Conservation (phyloP, 2,329 filamentous ascomycete genomes). For the Colletotrichum sidae region DNA sequence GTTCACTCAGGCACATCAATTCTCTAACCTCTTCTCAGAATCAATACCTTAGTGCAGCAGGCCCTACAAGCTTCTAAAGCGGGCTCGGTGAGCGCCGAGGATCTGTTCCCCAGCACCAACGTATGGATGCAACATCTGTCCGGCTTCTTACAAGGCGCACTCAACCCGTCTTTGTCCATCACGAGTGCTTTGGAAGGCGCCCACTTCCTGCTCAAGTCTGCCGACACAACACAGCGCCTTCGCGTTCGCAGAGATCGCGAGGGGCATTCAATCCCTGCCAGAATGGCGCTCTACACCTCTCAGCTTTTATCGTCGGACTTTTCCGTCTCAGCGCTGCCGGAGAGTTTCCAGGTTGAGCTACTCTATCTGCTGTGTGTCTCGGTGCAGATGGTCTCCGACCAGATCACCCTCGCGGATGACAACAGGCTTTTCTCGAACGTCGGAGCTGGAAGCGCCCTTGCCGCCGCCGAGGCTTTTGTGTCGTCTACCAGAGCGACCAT, state of each 20-base stretch:
- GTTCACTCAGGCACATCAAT: not conserved
- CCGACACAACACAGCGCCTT: constrained; percentile 38
- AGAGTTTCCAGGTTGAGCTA: constrained; percentile 59
- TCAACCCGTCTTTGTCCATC: constrained; percentile 76
- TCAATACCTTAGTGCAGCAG: constrained; percentile 66
- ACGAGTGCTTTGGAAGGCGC: constrained; percentile 79
- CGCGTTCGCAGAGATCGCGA: constrained; percentile 69
- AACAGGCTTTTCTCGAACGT: constrained; percentile 61
- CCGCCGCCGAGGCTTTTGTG: constrained; percentile 57
- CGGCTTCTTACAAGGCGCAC: constrained; percentile 62
- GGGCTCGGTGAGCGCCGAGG: constrained; percentile 48
- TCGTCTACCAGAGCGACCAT: constrained; percentile 54
- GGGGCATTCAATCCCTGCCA: constrained; percentile 77
- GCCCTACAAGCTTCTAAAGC: constrained; percentile 53
- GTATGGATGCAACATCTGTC: constrained; percentile 75
- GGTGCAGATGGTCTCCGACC: constrained; percentile 64
- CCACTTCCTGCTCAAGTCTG: constrained; percentile 68
- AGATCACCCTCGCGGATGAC: constrained; percentile 58
- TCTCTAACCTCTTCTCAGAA: constrained; percentile 45
- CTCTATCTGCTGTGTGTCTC: constrained; percentile 64
- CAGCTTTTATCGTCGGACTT: constrained; percentile 63
- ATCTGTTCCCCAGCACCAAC: constrained; percentile 71
- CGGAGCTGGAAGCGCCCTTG: constrained; percentile 47
- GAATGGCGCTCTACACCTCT: constrained; percentile 79
- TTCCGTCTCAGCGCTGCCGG: constrained; percentile 52